Base-by-base conservation (phyloP, 2,329 filamentous ascomycete genomes). In the Conoideocrella luteorostrata region DNA sequence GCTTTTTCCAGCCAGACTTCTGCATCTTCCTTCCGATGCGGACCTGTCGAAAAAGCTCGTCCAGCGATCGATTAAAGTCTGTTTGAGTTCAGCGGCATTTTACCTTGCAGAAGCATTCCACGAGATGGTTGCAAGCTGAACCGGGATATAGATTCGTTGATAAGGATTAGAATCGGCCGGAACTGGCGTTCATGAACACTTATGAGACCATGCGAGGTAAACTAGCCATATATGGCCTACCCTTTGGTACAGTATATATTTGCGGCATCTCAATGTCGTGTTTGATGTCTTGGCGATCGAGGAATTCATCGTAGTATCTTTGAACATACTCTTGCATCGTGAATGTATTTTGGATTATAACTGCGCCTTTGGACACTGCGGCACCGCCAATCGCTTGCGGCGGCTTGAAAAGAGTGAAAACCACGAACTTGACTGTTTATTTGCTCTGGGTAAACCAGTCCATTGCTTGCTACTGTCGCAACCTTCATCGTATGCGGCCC, bases 121-220 rank as follows among this genome's bases (percentile, higher is more conserved):
- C 34, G 39, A 4, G 47, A 49, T 21, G 44, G 47, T 36, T 49
- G 47, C 11, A 49, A 30, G 13, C 35, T 36, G 38, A 45, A 49
- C 24, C 33, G 28, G 12, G 41, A 39, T 6, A 35, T 15, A 20
- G 32, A 33, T 26, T 49, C 47, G n/a, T 49, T 24, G 37, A 47
- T 45, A 18, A 49, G 47, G 21, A 47, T 44, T 4, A 49, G 23
- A n/a, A 26, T 30, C 20, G n/a, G 24, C 35, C 2, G 43, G 43
- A 13, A 48, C 43, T 13, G 30, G 24, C 4, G 46, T 48, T 20
- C 29, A 39, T 42, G 26, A n/a, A 34, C 22, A 26, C 13, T 7
- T 20, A 15, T 36, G 6, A 18, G 22, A 21, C 29, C 22, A n/a
- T 13, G 7, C 5, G 13, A 7, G 22, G 12, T 12, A 41, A 34